Percentiles rank a stretch among this genome's conserved stretches.
Conservation (phyloP, 305 asterid species). For the Fraxinus dipetala region DNA sequence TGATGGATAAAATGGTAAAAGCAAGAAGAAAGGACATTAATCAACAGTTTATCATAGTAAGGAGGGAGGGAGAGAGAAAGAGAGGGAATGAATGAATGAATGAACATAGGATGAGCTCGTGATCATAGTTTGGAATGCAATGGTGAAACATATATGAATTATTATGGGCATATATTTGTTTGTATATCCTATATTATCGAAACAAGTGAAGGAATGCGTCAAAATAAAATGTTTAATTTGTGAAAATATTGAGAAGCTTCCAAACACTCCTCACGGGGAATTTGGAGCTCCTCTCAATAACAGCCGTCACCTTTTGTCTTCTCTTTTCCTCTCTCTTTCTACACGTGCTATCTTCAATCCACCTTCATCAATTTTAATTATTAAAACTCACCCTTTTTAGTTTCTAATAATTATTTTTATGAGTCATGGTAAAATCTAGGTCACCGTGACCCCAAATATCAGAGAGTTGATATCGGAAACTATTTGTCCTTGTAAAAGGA, state of each 20-base stretch:
- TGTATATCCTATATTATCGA: slow-evolving; percentile 38
- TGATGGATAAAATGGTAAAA: slow-evolving; percentile 15
- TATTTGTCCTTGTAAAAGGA: no score
- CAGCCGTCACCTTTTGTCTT: slow-evolving; percentile 81
- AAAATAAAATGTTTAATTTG: slow-evolving; percentile 35
- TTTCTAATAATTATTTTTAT: background rate
- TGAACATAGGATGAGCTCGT: slow-evolving; percentile 39
- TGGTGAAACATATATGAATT: slow-evolving; percentile 38
- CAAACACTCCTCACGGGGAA: slow-evolving; percentile 89
- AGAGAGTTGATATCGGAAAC: background rate
- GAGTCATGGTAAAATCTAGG: background rate
- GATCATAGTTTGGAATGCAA: slow-evolving; percentile 38
- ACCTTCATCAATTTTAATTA: background rate
- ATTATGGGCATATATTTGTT: slow-evolving; percentile 35
- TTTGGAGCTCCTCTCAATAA: slow-evolving; percentile 68
- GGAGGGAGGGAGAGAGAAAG: background rate
- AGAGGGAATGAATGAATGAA: background rate
- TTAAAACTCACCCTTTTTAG: background rate
- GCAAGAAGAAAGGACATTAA: background rate
- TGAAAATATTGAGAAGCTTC: slow-evolving; percentile 50
- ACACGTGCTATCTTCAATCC: slow-evolving; percentile 49
- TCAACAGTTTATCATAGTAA: background rate
- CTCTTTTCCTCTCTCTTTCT: slow-evolving; percentile 53
- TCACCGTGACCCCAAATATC: background rate
- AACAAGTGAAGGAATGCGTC: slow-evolving; percentile 45